phyloP scores from a whole-genome alignment of 2,329 filamentous ascomycete species.

The Apiospora rasikravindrae region DNA sequence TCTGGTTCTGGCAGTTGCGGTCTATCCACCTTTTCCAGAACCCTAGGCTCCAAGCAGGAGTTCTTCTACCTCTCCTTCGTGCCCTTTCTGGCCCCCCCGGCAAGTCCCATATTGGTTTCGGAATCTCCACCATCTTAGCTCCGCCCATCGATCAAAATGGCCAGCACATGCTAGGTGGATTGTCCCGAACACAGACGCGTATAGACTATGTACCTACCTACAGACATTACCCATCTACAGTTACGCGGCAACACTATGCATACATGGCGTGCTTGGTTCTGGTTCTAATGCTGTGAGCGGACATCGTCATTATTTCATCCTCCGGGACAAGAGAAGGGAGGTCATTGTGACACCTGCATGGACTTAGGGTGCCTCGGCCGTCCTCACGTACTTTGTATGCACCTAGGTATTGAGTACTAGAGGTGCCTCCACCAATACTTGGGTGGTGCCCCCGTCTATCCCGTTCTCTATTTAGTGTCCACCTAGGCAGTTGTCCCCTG shows the following conservation, averaged over 20 bases:
- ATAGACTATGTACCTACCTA: background rate
- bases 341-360: slow-evolving; percentile 23
- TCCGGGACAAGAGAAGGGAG: slow-evolving; percentile 5
- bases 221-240: background rate
- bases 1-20: background rate
- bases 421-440: slow-evolving; percentile 1
- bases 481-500: slow-evolving; percentile 12
- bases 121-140: background rate
- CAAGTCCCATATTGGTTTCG: slow-evolving; percentile 14
- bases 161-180: background rate
- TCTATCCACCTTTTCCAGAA: slow-evolving; percentile 12
- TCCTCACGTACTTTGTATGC: background rate
- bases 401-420: background rate
- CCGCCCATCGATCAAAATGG: slow-evolving; percentile 8
- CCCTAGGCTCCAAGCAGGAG: slow-evolving; percentile 4
- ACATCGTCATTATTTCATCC: background rate
- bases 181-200: background rate
- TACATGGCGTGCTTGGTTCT: background rate
- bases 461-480: background rate
- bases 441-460: background rate
- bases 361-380: slow-evolving; percentile 19
- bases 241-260: background rate
- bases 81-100: background rate
- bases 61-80: background rate
- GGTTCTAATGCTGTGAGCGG: background rate